phyloP scores from a whole-genome alignment of 1,284 basidiomycete genomes.

The Cystobasidium sp. region DNA sequence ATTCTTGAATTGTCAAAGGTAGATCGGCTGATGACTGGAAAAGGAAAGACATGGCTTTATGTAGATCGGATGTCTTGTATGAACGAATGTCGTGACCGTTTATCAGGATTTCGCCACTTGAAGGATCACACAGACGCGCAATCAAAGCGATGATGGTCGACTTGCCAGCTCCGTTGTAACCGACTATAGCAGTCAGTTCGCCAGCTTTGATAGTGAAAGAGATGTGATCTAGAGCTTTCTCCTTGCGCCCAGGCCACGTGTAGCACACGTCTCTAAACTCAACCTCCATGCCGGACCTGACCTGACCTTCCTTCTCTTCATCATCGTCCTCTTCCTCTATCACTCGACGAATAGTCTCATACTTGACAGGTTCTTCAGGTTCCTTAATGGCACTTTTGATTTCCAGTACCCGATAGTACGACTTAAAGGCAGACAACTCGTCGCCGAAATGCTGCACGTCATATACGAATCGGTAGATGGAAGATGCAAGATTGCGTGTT shows the following conservation, averaged over 20 bases:
- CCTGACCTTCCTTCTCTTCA: background rate
- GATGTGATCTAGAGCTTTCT: conserved; percentile 35
- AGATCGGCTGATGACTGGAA: conserved; percentile 40
- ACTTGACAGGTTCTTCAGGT: conserved; percentile 25
- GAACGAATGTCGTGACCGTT: conserved; percentile 32
- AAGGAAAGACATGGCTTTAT: conserved; percentile 40
- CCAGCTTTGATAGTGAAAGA: conserved; percentile 42
- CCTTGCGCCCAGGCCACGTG: conserved; percentile 33
- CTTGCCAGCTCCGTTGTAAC: conserved; percentile 32
- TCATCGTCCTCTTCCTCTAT: background rate
- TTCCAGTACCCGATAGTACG: conserved; percentile 37
- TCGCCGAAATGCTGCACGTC: conserved; percentile 33
- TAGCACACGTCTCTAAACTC: conserved; percentile 39
- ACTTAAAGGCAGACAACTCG: conserved; percentile 26
- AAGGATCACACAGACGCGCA: conserved; percentile 31
- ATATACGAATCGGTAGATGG: conserved; percentile 27
- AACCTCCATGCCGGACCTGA: conserved; percentile 35
- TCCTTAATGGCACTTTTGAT: conserved; percentile 40
- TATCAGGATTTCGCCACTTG: conserved; percentile 33
- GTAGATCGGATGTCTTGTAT: conserved; percentile 37
- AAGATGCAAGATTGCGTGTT: conserved; percentile 17
- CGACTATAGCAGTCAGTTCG: conserved; percentile 35
- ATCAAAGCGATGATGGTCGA: conserved; percentile 27
- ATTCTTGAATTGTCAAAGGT: conserved; percentile 38
- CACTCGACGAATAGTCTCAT: conserved; percentile 8